A percentile compares a stretch with the other conserved stretches of the same genome.
These are phyloP conservation scores for Tinospora cordifolia DNA, from an alignment of 164 flowering plant genomes.

Conservation along the genomic window DNA sequence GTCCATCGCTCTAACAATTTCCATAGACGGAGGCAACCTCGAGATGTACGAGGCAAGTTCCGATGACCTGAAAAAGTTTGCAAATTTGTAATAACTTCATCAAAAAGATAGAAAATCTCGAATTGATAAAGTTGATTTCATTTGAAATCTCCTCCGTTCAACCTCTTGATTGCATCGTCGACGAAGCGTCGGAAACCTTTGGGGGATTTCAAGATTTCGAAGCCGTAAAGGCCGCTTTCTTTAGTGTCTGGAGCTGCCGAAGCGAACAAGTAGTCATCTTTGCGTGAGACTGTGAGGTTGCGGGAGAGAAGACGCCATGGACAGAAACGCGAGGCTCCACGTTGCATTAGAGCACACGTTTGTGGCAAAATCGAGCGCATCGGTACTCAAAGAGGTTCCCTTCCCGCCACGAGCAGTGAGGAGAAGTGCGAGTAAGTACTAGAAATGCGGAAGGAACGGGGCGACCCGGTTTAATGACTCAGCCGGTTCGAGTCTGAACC, in stretches of 20 bases:
- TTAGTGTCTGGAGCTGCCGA: conserved; percentile 24
- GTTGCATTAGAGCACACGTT: conserved; percentile 22
- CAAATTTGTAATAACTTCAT: not conserved
- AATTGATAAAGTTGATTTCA: no score
- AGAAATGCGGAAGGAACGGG: not conserved
- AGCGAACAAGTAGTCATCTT: conserved; percentile 18
- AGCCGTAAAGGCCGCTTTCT: conserved; percentile 79
- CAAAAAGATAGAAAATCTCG: not conserved
- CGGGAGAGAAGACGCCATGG: conserved; percentile 8
- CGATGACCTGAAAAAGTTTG: conserved; percentile 39
- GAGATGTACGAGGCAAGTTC: conserved; percentile 63
- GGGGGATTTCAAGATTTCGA: conserved; percentile 57
- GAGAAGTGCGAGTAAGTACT: not conserved
- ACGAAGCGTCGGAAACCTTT: conserved; percentile 74
- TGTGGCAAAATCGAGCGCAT: not conserved
- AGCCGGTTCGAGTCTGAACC: not conserved
- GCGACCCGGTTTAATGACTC: not conserved
- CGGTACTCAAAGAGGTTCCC: not conserved
- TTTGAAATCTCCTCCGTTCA: not conserved
- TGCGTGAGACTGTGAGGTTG: conserved; percentile 16
- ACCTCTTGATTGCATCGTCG: conserved; percentile 86
- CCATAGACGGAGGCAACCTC: conserved; percentile 51
- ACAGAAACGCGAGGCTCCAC: conserved; percentile 12
- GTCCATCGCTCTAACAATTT: conserved; percentile 79
- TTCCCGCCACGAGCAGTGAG: not conserved